Conservation (phyloP, 352 stramenopile genomes). For the Globisporangium ultimum region DNA sequence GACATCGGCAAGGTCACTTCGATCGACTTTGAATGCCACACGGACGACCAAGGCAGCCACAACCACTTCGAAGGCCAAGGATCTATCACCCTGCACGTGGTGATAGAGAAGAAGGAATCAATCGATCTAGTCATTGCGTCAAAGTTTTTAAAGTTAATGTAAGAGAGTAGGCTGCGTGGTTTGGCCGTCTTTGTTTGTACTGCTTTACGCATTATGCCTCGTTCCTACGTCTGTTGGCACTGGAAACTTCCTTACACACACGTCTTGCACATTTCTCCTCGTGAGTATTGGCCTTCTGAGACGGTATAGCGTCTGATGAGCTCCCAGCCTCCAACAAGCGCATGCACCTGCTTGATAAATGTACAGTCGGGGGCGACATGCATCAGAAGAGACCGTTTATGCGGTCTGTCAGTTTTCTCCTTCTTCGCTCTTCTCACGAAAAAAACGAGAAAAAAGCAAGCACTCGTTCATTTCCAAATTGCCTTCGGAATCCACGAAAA, state of each 20-base stretch:
- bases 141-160: not conserved
- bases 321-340: conserved; percentile 28
- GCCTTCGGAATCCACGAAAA: no score
- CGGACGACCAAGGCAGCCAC: not conserved
- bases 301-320: conserved; percentile 13
- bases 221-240: conserved; percentile 6
- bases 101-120: not conserved
- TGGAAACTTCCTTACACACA: conserved; percentile 9
- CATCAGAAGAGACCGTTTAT: no score
- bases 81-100: not conserved
- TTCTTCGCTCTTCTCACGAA: no score
- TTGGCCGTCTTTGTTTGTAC: not conserved
- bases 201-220: not conserved
- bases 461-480: no score
- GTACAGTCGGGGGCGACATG: no score
- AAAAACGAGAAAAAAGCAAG: no score
- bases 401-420: no score
- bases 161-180: not conserved
- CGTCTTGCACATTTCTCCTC: no score
- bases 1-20: not conserved
- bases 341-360: no score
- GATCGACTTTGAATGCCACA: not conserved
- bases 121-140: not conserved
- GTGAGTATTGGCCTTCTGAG: conserved; percentile 5
- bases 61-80: not conserved